Percentiles rank a stretch among this genome's conserved stretches.
phyloP scores from a whole-genome alignment of 108 stramenopile genomes.

The Skeletonema menzelii region DNA sequence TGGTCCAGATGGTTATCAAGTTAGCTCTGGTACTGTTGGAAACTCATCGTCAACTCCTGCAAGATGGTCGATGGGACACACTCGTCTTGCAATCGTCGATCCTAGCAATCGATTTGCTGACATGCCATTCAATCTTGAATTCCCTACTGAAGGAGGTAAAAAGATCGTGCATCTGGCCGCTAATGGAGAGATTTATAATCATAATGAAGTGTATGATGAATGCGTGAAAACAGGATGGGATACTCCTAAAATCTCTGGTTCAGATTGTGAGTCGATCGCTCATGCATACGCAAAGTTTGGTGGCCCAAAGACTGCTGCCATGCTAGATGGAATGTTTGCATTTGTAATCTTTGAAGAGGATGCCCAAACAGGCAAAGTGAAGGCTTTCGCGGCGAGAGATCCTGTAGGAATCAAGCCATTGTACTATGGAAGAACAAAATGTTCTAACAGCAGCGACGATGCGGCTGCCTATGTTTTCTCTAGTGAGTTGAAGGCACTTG shows the following conservation, averaged over 20 bases:
- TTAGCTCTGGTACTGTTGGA: conserved; percentile 37
- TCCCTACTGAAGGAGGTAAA: conserved; percentile 33
- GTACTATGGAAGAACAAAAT: conserved; percentile 59
- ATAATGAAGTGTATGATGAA: conserved; percentile 49
- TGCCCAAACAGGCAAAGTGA: conserved; percentile 25
- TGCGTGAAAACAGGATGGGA: conserved; percentile 57
- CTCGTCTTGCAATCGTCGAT: conserved; percentile 74
- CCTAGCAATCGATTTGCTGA: conserved; percentile 57
- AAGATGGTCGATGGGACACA: conserved; percentile 54
- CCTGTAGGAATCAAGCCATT: conserved; percentile 81
- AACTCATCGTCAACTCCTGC: conserved; percentile 9
- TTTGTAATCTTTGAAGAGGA: conserved; percentile 68
- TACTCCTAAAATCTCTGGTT: conserved; percentile 44
- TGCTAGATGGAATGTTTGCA: conserved; percentile 83
- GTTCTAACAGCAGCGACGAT: conserved; percentile 13
- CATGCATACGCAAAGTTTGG: conserved; percentile 63
- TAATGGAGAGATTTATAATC: conserved; percentile 84
- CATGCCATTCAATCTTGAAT: conserved; percentile 68
- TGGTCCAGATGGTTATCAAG: conserved; percentile 60
- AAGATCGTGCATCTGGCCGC: conserved; percentile 55
- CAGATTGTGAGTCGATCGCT: conserved; percentile 76
- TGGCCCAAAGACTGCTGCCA: conserved; percentile 53
- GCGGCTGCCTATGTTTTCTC: conserved; percentile 58
- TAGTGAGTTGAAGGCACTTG: conserved; percentile 68
- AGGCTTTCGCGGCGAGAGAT: conserved; percentile 71